Evolutionary conservation across 2,329 filamentous ascomycete species (phyloP), one percentile per base, ranked within the genome.

Genomic region (Phialemonium atrogriseum): DNA sequence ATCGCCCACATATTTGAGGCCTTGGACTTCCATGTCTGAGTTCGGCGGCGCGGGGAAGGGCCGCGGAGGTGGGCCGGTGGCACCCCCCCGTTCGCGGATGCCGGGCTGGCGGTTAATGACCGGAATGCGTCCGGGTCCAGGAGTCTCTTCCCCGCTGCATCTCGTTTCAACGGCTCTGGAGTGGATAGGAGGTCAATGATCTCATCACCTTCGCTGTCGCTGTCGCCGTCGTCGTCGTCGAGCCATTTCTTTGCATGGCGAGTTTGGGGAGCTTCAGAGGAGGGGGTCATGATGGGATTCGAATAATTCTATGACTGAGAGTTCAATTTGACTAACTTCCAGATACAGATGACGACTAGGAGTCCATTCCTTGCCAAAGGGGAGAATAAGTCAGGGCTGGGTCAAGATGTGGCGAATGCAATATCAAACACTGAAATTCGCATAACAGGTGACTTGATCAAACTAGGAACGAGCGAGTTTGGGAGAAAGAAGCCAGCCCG

Each of bases 81-180:
- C n/a, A 38, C 42, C 9, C 45, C 46, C 34, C 48, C 40, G 25
- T 32, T 35, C 12, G 55, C 58, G 4, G 62, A 62, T 5, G 63
- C 47, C 0, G 62, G 59, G 36, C 62, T 63, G 10, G 57, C 52
- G 2, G 67, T 63, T 1, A 60, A 33, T 5, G 58, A 54, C 28
- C 60, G 52, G 29, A 59, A 49, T 10, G 44, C 34, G 15, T 51
- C 49, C 5, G 51, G 51, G 26, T 50, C 46, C 8, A 58, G 40
- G 5, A 56, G 40, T 39, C 17, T 43, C 10, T 44, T 49, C 17
- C 19, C 20, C 3, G 28, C 22, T 3, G 10, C 28, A n/a, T 30
- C 28, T 7, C 14, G 12, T 17, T 30, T 24, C 4, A 12, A 18
- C 20, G 19, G 28, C 3, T 21, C 27, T 9, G 27, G 27, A 7